Evolutionary conservation across 805 yeast species (phyloP).

Genomic region (Kodamaea neixiangensis): DNA sequence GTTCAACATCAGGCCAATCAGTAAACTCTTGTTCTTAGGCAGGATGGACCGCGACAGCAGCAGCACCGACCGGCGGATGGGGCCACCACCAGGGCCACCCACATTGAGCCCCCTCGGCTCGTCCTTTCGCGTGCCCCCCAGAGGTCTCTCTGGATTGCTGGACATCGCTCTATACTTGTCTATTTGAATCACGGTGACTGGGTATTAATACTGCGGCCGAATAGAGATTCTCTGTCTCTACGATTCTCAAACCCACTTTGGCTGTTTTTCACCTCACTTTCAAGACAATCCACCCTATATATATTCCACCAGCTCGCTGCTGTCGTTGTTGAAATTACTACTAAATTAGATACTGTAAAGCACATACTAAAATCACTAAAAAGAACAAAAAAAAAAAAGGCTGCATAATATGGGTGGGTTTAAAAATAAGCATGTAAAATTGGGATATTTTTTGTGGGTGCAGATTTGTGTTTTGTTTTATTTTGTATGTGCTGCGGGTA

Average conservation of each 20-base stretch:
- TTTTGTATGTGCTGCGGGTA: not conserved
- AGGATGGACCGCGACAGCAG: not conserved
- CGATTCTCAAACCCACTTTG: not conserved
- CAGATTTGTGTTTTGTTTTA: not conserved
- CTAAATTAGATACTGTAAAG: slow-evolving; percentile 10
- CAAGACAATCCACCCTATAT: not conserved
- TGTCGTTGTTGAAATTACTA: slow-evolving; percentile 7
- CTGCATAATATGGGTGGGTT: not conserved
- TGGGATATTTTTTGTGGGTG: not conserved
- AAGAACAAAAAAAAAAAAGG: slow-evolving; percentile 8
- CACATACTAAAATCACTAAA: slow-evolving; percentile 12
- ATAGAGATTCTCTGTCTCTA: not conserved
- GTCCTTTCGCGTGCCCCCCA: slow-evolving; percentile 7
- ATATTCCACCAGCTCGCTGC: not conserved
- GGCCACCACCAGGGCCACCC: not conserved
- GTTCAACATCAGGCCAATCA: slow-evolving; percentile 6
- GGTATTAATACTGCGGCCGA: not conserved
- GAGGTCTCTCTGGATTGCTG: slow-evolving; percentile 7
- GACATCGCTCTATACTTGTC: slow-evolving; percentile 6
- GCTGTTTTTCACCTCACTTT: not conserved
- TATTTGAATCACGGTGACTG: slow-evolving; percentile 6
- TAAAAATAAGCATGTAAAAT: not conserved
- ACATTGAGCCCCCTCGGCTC: not conserved
- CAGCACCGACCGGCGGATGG: not conserved
- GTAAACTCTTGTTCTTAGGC: slow-evolving; percentile 2